These are phyloP conservation scores for Erythrophleum ivorense DNA, from an alignment of 331 rosid species.

Conservation along the genomic window DNA sequence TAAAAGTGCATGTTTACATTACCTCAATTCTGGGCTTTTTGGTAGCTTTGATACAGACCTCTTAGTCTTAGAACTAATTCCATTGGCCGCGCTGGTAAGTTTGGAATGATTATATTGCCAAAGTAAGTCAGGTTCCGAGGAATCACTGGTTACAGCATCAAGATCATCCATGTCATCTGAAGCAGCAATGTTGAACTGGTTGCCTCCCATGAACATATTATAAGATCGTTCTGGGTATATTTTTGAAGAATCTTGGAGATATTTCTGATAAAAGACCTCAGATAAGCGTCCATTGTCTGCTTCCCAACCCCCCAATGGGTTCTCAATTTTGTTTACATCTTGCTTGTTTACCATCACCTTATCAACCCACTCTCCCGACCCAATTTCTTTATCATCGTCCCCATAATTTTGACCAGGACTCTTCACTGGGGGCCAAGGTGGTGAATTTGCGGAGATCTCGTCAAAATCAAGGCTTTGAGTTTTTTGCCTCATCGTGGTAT, in stretches of 20 bases:
- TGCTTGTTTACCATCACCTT: constrained; percentile 98
- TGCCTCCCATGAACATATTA: constrained; percentile 67
- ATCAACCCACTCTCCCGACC: constrained; percentile 91
- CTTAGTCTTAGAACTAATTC: constrained; percentile 62
- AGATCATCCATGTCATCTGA: constrained; percentile 81
- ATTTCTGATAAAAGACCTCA: constrained; percentile 77
- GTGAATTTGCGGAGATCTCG: constrained; percentile 81
- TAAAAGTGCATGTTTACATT: constrained; percentile 28
- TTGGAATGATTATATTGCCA: constrained; percentile 93
- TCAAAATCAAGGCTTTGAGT: constrained; percentile 81
- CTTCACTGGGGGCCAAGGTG: constrained; percentile 86
- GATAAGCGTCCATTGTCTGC: constrained; percentile 68
- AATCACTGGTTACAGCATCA: constrained; percentile 96
- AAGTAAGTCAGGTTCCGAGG: constrained; percentile 92
- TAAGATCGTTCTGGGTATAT: constrained; percentile 67
- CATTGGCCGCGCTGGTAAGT: constrained; percentile 57
- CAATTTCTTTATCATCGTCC: constrained; percentile 76
- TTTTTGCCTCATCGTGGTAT: constrained; percentile 56
- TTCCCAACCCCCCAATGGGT: constrained; percentile 74
- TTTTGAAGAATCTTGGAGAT: constrained; percentile 82
- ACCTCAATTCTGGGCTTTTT: constrained; percentile 87
- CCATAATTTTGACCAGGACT: constrained; percentile 58
- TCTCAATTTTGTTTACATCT: constrained; percentile 68
- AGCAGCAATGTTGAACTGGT: constrained; percentile 60
- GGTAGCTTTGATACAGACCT: constrained; percentile 52